A percentile compares a stretch with the other conserved stretches of the same genome.
Conservation (phyloP, 345 rosid genomes). For the Eucalyptus pauciflora region DNA sequence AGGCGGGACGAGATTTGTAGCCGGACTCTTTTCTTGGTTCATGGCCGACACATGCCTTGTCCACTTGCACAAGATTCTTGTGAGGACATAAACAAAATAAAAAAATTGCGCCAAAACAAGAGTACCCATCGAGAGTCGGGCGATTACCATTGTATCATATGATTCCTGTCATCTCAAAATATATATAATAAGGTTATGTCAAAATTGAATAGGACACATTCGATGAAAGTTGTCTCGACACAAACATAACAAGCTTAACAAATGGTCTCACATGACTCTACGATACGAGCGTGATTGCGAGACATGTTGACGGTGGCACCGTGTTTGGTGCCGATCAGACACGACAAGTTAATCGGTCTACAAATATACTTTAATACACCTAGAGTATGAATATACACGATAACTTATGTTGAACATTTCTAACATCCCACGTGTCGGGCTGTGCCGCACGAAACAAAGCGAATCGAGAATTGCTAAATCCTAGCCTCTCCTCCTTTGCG, state of each 20-base stretch:
- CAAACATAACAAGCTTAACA: rapidly evolving
- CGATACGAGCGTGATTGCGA: not conserved
- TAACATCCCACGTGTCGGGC: not conserved
- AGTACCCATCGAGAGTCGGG: not conserved
- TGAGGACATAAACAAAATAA: not conserved
- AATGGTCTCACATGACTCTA: not conserved
- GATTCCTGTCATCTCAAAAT: not conserved
- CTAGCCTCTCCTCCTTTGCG: not conserved
- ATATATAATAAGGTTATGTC: rapidly evolving
- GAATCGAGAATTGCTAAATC: not conserved
- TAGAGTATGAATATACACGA: not conserved
- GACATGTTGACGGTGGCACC: not conserved
- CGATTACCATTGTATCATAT: rapidly evolving
- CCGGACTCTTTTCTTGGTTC: not conserved
- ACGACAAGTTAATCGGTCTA: not conserved
- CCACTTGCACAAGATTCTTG: not conserved
- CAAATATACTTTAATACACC: not conserved
- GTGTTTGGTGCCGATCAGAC: not conserved
- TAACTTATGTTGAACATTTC: not conserved
- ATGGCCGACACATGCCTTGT: not conserved
- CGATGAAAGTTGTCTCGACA: not conserved
- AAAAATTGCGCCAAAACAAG: not conserved
- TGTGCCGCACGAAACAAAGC: not conserved
- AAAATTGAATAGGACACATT: not conserved
- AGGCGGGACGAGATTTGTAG: not conserved